Base-by-base conservation (phyloP, 2,329 filamentous ascomycete genomes). In the Alternaria consortialis region DNA sequence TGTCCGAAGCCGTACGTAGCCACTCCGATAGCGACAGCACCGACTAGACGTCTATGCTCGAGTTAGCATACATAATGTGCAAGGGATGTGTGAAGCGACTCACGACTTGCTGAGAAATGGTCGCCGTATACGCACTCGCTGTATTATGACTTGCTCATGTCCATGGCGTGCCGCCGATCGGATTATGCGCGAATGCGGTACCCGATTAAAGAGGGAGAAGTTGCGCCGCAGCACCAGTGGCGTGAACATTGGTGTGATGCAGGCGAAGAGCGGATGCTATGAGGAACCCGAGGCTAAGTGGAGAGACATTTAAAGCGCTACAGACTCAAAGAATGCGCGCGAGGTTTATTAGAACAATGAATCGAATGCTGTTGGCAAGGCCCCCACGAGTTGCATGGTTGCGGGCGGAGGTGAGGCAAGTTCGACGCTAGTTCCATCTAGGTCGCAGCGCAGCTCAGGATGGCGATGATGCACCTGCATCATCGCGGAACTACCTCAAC, bases 61-160 rank as follows among this genome's bases (percentile, higher is more conserved):
- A 63, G 56, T 66, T 44, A 63, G 65, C 52, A 51, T 44, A n/a
- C 34, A 48, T 20, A 23, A 20, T n/a, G 23, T 23, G 4, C 11
- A 54, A 31, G 27, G n/a, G 25, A 34, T 12, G 40, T 62, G 39
- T 51, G 48, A 36, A 57, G 53, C 50, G 56, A 70, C 74, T 60
- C 52, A 77, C 77, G 71, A 74, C 59, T 68, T 70, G 15, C 73
- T 77, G 50, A 80, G 73, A 36, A 78, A 70, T 20, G 75, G 79
- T 46, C 66, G 71, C 44, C 64, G 69, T 67, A 84, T 78, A 63
- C 78, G 80, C 40, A 84, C 81, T 20, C 74, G 71, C 60, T 82
- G 76, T 47, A 79, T 71, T 9, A 62, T 69, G 46, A 78, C 66
- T 8, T 58, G 68, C 23, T 74, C 69, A 44, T 76, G 68, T 34